A percentile compares a stretch with the other conserved stretches of the same genome.
Conservation (phyloP, 1,284 basidiomycete genomes). For the Phlebopus sp. region DNA sequence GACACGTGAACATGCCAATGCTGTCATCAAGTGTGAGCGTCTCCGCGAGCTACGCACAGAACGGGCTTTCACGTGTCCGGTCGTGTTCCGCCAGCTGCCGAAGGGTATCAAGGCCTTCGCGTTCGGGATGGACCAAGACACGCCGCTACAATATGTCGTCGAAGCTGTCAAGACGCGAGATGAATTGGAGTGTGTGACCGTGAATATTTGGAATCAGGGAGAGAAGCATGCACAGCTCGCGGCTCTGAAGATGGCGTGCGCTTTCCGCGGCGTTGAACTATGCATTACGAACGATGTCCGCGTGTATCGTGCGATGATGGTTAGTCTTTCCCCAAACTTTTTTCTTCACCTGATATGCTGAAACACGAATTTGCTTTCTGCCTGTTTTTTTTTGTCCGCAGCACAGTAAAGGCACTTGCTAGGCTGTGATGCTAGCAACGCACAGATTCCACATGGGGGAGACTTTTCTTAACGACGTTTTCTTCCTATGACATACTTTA, state of each 20-base stretch:
- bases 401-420: constrained; percentile 14
- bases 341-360: constrained; percentile 11
- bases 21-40: constrained; percentile 45
- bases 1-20: constrained; percentile 44
- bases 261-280: constrained; percentile 50
- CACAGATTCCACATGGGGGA: neutral
- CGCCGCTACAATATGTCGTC: constrained; percentile 49
- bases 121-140: constrained; percentile 55
- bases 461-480: neutral
- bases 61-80: constrained; percentile 42
- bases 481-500: neutral
- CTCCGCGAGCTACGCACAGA: constrained; percentile 55
- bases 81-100: constrained; percentile 51
- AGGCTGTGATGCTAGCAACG: constrained; percentile 19
- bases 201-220: constrained; percentile 48
- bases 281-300: constrained; percentile 44
- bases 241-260: constrained; percentile 54
- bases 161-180: constrained; percentile 45
- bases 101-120: constrained; percentile 50
- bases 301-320: constrained; percentile 45
- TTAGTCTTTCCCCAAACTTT: constrained; percentile 32
- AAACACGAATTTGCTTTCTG: constrained; percentile 8
- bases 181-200: constrained; percentile 41
- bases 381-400: constrained; percentile 7
- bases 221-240: constrained; percentile 45